Percentiles rank a stretch among this genome's conserved stretches.
These are phyloP conservation scores for Penicillium soppii DNA, from an alignment of 495 filamentous ascomycete species.

Conservation along the genomic window DNA sequence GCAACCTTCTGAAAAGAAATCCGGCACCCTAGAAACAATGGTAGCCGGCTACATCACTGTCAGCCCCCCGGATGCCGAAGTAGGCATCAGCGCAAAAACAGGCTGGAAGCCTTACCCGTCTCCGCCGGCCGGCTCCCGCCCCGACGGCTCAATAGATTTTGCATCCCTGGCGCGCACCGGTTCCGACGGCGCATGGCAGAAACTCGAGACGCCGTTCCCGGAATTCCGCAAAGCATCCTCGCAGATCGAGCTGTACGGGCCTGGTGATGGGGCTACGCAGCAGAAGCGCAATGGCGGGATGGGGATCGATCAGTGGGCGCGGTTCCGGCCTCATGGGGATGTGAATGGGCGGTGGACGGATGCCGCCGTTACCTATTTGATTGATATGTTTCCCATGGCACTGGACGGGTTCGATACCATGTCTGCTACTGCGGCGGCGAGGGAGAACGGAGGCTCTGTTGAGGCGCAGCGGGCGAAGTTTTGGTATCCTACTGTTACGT, in stretches of 20 bases:
- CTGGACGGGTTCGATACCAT: constrained; percentile 46
- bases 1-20: constrained; percentile 36
- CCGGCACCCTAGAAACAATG: constrained; percentile 46
- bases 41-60: constrained; percentile 71
- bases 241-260: constrained; percentile 56
- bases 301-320: constrained; percentile 67
- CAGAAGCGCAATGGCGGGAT: constrained; percentile 33
- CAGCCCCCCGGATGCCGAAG: constrained; percentile 56
- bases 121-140: constrained; percentile 35
- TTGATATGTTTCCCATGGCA: constrained; percentile 64
- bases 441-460: constrained; percentile 13
- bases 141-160: constrained; percentile 25
- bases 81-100: constrained; percentile 56
- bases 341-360: constrained; percentile 53
- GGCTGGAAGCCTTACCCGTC: constrained; percentile 48
- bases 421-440: constrained; percentile 21
- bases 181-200: constrained; percentile 30
- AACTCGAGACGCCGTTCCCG: constrained; percentile 35
- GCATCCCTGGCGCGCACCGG: constrained; percentile 38
- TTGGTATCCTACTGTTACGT: constrained; percentile 79
- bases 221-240: constrained; percentile 53
- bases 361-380: constrained; percentile 55
- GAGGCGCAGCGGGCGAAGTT: constrained; percentile 32
- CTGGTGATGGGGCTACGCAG: constrained; percentile 30
- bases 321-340: constrained; percentile 39